These are phyloP conservation scores for Lactifluus piperatus DNA, from an alignment of 768 basidiomycete species.

Conservation along the genomic window DNA sequence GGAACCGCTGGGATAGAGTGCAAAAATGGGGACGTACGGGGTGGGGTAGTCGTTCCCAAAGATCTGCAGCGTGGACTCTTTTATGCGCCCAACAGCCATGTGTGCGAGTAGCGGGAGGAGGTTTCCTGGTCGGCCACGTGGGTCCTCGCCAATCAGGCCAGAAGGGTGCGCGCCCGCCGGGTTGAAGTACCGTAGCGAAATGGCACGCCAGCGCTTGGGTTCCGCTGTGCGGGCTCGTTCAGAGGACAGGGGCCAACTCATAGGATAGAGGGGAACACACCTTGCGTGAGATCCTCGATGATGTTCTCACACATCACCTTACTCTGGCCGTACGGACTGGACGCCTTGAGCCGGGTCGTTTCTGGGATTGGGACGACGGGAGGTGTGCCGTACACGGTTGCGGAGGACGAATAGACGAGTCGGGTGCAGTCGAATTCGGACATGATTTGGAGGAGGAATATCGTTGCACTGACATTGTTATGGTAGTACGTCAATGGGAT, in stretches of 20 bases:
- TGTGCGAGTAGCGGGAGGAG: conserved; percentile 88
- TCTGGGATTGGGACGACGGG: conserved; percentile 91
- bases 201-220: conserved; percentile 60
- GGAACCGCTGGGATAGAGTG: background rate
- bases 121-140: conserved; percentile 91
- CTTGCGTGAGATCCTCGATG: conserved; percentile 78
- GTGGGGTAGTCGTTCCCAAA: conserved; percentile 99
- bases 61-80: conserved; percentile 52
- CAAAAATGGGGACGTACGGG: conserved; percentile 37
- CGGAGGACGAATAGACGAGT: conserved; percentile 95
- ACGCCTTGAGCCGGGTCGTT: conserved; percentile 74
- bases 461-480: conserved; percentile 87
- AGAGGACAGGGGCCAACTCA: background rate
- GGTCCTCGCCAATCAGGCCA: conserved; percentile 92
- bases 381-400: conserved; percentile 96
- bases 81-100: conserved; percentile 86
- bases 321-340: conserved; percentile 93
- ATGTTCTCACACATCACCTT: conserved; percentile 92
- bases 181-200: conserved; percentile 96
- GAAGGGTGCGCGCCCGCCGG: conserved; percentile 98
- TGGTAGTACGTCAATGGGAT: conserved; percentile 88
- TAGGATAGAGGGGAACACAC: conserved; percentile 32
- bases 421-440: conserved; percentile 72
- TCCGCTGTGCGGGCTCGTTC: conserved; percentile 42
- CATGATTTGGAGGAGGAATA: conserved; percentile 84